Evolutionary conservation across 441 rosid genomes (phyloP).

Genomic region (Jatropha podagrica): DNA sequence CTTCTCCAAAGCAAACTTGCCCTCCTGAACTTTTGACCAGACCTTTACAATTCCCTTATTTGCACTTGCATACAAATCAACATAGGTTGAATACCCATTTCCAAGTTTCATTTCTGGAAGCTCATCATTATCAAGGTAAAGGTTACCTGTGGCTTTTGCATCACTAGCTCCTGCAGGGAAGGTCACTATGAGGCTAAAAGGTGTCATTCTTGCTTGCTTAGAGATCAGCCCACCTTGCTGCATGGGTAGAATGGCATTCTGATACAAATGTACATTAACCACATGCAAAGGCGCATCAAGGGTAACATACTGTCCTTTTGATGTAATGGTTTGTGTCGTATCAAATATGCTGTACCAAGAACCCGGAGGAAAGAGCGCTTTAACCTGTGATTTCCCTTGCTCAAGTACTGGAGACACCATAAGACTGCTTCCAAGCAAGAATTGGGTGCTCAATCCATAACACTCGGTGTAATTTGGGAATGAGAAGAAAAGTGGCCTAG

Average conservation of each 20-base stretch:
- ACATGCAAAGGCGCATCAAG: conserved; percentile 77
- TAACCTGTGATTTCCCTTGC: conserved; percentile 63
- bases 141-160: conserved; percentile 66
- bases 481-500: conserved; percentile 95
- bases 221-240: conserved; percentile 90
- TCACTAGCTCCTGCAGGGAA: conserved; percentile 67
- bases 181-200: conserved; percentile 66
- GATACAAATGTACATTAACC: conserved; percentile 84
- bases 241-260: conserved; percentile 81
- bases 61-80: conserved; percentile 59
- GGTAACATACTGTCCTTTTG: conserved; percentile 56
- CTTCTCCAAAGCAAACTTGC: conserved; percentile 66
- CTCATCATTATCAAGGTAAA: conserved; percentile 82
- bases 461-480: conserved; percentile 66
- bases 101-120: conserved; percentile 89
- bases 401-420: conserved; percentile 95
- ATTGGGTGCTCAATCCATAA: conserved; percentile 82
- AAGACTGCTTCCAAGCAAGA: conserved; percentile 81
- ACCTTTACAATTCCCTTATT: conserved; percentile 61
- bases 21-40: conserved; percentile 83
- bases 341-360: conserved; percentile 89
- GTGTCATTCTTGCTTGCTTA: conserved; percentile 79
- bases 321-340: conserved; percentile 51
- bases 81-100: conserved; percentile 57
- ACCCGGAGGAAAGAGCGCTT: conserved; percentile 90